phyloP scores from a whole-genome alignment of 345 rosid species.

The Raphanus raphanistrum region DNA sequence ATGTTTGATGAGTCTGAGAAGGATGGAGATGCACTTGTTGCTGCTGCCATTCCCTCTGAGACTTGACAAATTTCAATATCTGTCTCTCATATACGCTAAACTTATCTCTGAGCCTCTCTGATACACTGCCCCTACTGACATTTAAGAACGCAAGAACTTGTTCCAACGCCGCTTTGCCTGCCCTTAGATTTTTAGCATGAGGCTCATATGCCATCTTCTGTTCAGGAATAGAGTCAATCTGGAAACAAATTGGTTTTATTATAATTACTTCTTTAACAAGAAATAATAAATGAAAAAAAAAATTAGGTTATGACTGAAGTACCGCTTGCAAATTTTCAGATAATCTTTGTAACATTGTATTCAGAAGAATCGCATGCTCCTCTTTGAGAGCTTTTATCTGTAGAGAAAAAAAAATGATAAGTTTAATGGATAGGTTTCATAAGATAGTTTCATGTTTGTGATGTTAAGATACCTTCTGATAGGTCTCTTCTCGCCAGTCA shows the following conservation, averaged over 20 bases:
- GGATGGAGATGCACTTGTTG: conserved; percentile 34
- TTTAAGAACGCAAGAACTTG: conserved; percentile 26
- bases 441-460: background rate
- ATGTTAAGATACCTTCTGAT: conserved; percentile 61
- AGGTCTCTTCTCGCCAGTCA: conserved; percentile 86
- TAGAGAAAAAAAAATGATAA: background rate
- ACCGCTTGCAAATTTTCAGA: conserved; percentile 42
- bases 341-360: conserved; percentile 39
- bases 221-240: conserved; percentile 44
- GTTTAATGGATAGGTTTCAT: background rate
- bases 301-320: background rate
- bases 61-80: conserved; percentile 18
- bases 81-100: conserved; percentile 31
- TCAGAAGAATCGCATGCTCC: conserved; percentile 39
- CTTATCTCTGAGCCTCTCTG: conserved; percentile 42
- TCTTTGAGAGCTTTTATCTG: conserved; percentile 40
- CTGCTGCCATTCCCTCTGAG: conserved; percentile 36
- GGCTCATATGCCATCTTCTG: conserved; percentile 22
- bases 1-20: background rate
- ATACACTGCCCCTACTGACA: conserved; percentile 27
- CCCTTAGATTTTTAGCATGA: conserved; percentile 32
- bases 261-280: background rate
- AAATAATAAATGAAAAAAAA: background rate
- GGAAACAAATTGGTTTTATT: background rate
- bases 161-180: conserved; percentile 27